A percentile compares a stretch with the other conserved stretches of the same genome.
Evolutionary conservation across 352 stramenopile species (phyloP).

Genomic region (Ophiocytium majus): DNA sequence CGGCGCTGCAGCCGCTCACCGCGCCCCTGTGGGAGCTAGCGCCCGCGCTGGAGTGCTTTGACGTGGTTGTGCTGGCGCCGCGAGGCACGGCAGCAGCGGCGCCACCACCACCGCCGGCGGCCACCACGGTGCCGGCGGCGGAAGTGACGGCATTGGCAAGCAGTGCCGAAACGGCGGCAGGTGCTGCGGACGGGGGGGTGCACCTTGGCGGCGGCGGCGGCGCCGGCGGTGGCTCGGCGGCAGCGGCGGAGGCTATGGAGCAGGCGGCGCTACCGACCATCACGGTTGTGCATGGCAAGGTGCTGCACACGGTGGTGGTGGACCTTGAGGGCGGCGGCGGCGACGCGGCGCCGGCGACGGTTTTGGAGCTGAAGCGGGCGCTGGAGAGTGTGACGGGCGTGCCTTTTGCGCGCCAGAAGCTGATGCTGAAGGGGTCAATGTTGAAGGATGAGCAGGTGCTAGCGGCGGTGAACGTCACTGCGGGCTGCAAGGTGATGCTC

Average conservation of each 20-base stretch:
- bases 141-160: neutral
- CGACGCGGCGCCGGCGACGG: slow-evolving; percentile 5
- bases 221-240: neutral
- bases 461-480: slow-evolving; percentile 20
- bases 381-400: slow-evolving; percentile 42
- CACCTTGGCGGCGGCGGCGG: too few relatives aligned
- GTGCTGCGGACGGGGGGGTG: too few relatives aligned
- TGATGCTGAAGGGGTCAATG: slow-evolving; percentile 43
- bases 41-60: slow-evolving; percentile 13
- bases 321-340: neutral
- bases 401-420: slow-evolving; percentile 45
- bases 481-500: slow-evolving; percentile 44
- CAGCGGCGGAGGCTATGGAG: neutral
- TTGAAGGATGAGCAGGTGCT: slow-evolving; percentile 41
- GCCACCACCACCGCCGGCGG: neutral
- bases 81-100: slow-evolving; percentile 2
- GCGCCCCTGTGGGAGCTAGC: neutral
- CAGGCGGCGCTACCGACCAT: neutral
- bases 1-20: neutral
- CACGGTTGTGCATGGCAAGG: slow-evolving; percentile 3
- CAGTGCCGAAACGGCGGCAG: neutral
- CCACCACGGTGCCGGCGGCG: neutral
- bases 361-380: slow-evolving; percentile 44
- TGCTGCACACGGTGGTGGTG: neutral
- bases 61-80: neutral